Percentiles rank a stretch among this genome's conserved stretches.
Conservation (phyloP, 2,329 filamentous ascomycete species). For the Stagonosporopsis vannaccii region DNA sequence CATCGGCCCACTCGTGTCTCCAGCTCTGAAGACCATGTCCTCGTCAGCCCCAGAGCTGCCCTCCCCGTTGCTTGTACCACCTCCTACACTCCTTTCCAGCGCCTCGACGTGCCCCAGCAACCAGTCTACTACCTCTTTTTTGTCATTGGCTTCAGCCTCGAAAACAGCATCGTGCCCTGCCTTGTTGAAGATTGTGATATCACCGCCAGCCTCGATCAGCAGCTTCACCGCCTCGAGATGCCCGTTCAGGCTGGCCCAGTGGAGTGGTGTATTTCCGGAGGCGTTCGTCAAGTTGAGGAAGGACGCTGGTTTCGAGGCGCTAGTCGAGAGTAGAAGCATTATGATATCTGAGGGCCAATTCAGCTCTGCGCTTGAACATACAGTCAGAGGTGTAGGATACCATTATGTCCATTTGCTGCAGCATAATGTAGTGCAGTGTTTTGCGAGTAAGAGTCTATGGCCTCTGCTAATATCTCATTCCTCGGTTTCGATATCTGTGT, state of each 20-base stretch:
- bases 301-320: slow-evolving; percentile 25
- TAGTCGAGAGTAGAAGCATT: slow-evolving; percentile 50
- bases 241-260: slow-evolving; percentile 92
- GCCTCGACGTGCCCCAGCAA: slow-evolving; percentile 57
- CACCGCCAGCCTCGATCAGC: slow-evolving; percentile 77
- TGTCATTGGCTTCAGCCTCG: slow-evolving; percentile 59
- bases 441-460: slow-evolving; percentile 76
- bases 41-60: slow-evolving; percentile 25
- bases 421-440: slow-evolving; percentile 89
- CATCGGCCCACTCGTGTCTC: slow-evolving; percentile 26
- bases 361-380: slow-evolving; percentile 19
- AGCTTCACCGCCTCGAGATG: slow-evolving; percentile 81
- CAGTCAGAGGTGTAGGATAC: slow-evolving; percentile 56
- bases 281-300: slow-evolving; percentile 76
- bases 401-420: slow-evolving; percentile 84
- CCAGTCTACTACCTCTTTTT: slow-evolving; percentile 58
- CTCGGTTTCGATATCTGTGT: slow-evolving; percentile 67
- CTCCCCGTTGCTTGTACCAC: slow-evolving; percentile 40
- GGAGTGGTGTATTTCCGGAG: slow-evolving; percentile 87
- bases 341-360: slow-evolving; percentile 40
- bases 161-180: slow-evolving; percentile 74
- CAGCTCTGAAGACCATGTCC: slow-evolving; percentile 22
- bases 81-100: slow-evolving; percentile 48
- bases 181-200: slow-evolving; percentile 79
- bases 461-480: slow-evolving; percentile 70